Conservation (phyloP, 129 eudicot species). For the Pulicaria dysenterica region DNA sequence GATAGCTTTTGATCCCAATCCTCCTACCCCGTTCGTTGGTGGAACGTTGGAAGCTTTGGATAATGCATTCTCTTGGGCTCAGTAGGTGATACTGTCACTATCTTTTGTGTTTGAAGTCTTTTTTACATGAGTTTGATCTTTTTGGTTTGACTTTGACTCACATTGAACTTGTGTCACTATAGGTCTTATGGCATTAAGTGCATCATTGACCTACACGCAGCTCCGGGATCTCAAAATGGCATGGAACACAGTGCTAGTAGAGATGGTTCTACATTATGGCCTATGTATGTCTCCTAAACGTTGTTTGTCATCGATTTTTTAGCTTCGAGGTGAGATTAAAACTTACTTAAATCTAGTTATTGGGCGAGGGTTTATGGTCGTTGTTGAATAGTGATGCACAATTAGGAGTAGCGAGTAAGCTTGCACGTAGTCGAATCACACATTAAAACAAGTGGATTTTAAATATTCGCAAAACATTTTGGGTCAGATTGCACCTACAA, state of each 20-base stretch:
- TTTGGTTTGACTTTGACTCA: background rate
- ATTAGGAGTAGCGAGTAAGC: too few relatives aligned
- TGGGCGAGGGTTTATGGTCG: background rate
- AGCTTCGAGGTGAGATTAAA: conserved; percentile 53
- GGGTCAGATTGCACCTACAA: too few relatives aligned
- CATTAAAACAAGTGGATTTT: too few relatives aligned
- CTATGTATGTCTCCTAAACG: conserved; percentile 52
- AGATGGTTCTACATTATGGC: conserved; percentile 72
- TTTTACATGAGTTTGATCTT: background rate
- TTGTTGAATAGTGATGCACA: background rate
- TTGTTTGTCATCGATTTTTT: conserved; percentile 60
- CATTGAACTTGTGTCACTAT: conserved; percentile 14
- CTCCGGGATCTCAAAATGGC: conserved; percentile 85
- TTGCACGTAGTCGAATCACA: too few relatives aligned
- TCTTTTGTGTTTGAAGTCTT: background rate
- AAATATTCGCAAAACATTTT: too few relatives aligned
- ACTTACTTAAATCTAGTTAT: background rate
- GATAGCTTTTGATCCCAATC: conserved; percentile 74
- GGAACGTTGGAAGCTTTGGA: conserved; percentile 69
- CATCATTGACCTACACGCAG: conserved; percentile 81
- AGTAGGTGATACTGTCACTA: conserved; percentile 42
- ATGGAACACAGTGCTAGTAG: conserved; percentile 80
- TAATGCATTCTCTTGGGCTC: conserved; percentile 80
- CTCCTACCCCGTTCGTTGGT: conserved; percentile 67
- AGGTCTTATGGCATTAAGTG: conserved; percentile 59